Percentiles rank a stretch among this genome's conserved stretches.
phyloP scores from a whole-genome alignment of 371 early-diverging fungal genomes.

The Mucor lusitanicus region DNA sequence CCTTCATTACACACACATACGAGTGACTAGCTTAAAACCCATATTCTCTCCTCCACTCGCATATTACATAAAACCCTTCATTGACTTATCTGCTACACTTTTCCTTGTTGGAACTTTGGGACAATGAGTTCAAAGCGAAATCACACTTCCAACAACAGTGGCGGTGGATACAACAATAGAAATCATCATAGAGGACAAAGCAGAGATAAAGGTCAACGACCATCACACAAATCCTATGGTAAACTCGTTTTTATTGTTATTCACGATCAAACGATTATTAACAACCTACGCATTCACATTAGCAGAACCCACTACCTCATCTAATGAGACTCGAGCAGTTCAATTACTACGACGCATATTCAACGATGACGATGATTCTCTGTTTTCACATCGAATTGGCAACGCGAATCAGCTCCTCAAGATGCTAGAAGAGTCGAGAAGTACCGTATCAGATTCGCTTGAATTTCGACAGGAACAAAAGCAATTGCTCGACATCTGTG shows the following conservation, averaged over 20 bases:
- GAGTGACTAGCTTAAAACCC: background rate
- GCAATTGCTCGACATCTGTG: conserved; percentile 37
- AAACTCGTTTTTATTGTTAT: background rate
- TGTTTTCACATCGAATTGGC: conserved; percentile 24
- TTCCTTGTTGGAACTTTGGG: background rate
- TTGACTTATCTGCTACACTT: background rate
- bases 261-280: background rate
- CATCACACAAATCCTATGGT: background rate
- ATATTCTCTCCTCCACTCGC: background rate
- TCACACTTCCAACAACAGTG: conserved; percentile 1
- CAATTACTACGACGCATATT: conserved; percentile 31
- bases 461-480: conserved; percentile 39
- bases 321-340: conserved; percentile 26
- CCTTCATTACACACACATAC: no score
- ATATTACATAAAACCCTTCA: background rate
- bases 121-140: conserved; percentile 19
- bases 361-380: conserved; percentile 33
- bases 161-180: conserved; percentile 1
- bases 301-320: background rate
- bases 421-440: conserved; percentile 33
- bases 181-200: conserved; percentile 3
- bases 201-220: conserved; percentile 14
- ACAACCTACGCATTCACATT: background rate
- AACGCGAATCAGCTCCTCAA: conserved; percentile 28
- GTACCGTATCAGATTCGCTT: conserved; percentile 20